Percentiles rank a stretch among this genome's conserved stretches.
Evolutionary conservation across 2,329 filamentous ascomycete species (phyloP).

Genomic region (Aspergillus uvarum): DNA sequence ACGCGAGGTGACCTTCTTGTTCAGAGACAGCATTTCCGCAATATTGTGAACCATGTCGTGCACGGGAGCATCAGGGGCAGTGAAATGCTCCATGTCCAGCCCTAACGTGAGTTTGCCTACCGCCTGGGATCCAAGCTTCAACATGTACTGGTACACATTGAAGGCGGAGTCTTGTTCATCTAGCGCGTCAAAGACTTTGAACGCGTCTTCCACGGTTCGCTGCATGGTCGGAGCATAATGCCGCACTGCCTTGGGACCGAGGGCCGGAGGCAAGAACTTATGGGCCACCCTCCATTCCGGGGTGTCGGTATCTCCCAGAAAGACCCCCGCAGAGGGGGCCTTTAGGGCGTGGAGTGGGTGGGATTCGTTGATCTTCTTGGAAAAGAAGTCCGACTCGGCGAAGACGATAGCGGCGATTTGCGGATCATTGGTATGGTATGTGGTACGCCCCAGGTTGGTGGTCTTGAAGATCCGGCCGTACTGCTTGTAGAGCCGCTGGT

Average conservation of each 20-base stretch:
- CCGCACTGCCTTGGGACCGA: slow-evolving; percentile 60
- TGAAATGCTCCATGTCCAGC: slow-evolving; percentile 49
- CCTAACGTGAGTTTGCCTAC: slow-evolving; percentile 48
- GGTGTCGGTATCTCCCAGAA: slow-evolving; percentile 36
- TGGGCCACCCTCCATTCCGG: slow-evolving; percentile 48
- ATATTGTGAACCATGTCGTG: slow-evolving; percentile 55
- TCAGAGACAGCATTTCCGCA: slow-evolving; percentile 54
- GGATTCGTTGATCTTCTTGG: slow-evolving; percentile 49
- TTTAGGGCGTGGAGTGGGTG: slow-evolving; percentile 34
- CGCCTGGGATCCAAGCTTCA: slow-evolving; percentile 48
- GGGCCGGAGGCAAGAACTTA: slow-evolving; percentile 61
- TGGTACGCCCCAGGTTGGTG: slow-evolving; percentile 52
- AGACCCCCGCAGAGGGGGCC: slow-evolving; percentile 30
- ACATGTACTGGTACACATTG: slow-evolving; percentile 53
- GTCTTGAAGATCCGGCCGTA: slow-evolving; percentile 56
- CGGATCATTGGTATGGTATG: slow-evolving; percentile 56
- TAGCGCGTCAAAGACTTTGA: slow-evolving; percentile 49
- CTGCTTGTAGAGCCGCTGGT: slow-evolving; percentile 54
- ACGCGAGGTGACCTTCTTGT: slow-evolving; percentile 58
- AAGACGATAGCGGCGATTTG: slow-evolving; percentile 49
- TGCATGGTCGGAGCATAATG: slow-evolving; percentile 64
- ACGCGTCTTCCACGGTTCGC: slow-evolving; percentile 52
- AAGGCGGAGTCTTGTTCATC: slow-evolving; percentile 47
- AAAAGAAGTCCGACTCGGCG: slow-evolving; percentile 54
- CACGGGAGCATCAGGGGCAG: slow-evolving; percentile 44